These are phyloP conservation scores for Calophaca sinica DNA, from an alignment of 306 rosid genomes.

Conservation along the genomic window DNA sequence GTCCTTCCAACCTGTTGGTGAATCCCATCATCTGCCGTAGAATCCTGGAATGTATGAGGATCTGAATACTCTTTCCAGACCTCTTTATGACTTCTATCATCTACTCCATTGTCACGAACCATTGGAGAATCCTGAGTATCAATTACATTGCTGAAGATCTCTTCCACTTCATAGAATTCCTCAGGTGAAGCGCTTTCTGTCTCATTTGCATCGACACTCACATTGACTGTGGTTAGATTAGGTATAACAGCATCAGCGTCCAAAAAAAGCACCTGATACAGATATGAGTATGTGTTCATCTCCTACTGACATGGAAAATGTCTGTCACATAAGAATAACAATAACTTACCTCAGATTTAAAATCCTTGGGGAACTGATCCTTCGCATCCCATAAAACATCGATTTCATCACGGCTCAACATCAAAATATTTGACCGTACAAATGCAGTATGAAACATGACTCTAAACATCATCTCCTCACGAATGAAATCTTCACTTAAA, in stretches of 20 bases:
- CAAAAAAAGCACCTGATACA: conserved; percentile 93
- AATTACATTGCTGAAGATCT: conserved; percentile 77
- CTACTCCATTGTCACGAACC: conserved; percentile 49
- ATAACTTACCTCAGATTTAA: conserved; percentile 83
- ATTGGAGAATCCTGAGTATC: conserved; percentile 67
- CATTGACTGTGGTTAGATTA: conserved; percentile 68
- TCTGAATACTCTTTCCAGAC: conserved; percentile 81
- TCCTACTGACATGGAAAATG: conserved; percentile 53
- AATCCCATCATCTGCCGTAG: conserved; percentile 64
- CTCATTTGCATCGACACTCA: conserved; percentile 70
- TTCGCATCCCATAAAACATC: conserved; percentile 90
- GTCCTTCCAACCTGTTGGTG: conserved; percentile 56
- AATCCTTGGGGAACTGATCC: conserved; percentile 87
- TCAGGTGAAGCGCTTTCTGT: conserved; percentile 86
- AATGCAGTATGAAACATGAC: conserved; percentile 94
- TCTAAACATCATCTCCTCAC: conserved; percentile 85
- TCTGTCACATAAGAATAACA: conserved; percentile 48
- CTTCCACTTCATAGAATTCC: conserved; percentile 97
- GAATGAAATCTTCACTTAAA: conserved; percentile 74
- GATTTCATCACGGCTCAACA: conserved; percentile 75
- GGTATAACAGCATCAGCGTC: conserved; percentile 91
- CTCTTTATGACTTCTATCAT: conserved; percentile 59
- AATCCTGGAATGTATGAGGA: conserved; percentile 76
- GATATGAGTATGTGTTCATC: conserved; percentile 66
- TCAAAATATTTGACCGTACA: conserved; percentile 80